These are phyloP conservation scores for Aspergillus proliferans DNA, from an alignment of 2,329 filamentous ascomycete species.

Conservation along the genomic window DNA sequence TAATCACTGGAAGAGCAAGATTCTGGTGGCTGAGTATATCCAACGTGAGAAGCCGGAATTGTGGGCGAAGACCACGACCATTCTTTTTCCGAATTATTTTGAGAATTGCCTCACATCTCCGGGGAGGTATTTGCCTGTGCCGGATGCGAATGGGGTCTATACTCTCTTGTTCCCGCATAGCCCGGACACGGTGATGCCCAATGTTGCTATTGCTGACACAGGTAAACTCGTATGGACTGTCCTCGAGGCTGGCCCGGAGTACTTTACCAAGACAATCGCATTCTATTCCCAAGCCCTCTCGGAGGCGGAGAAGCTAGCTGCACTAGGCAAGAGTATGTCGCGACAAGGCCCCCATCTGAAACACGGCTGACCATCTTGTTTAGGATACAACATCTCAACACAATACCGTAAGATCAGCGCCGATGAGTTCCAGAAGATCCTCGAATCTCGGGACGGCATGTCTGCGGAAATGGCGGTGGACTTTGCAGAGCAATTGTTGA, in stretches of 20 bases:
- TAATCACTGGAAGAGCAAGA: conserved; percentile 7
- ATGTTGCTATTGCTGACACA: conserved; percentile 5
- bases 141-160: conserved; percentile 2
- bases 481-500: conserved; percentile 10
- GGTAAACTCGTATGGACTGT: conserved; percentile 4
- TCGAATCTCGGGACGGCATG: conserved; percentile 5
- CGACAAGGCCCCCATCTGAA: not conserved
- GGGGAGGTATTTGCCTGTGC: conserved; percentile 5
- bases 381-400: not conserved
- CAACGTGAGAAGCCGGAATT: conserved; percentile 1
- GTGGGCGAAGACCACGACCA: conserved; percentile 6
- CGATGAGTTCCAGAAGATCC: conserved; percentile 5
- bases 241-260: conserved; percentile 3
- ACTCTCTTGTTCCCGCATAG: conserved; percentile 5
- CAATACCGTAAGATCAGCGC: not conserved
- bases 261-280: conserved; percentile 5
- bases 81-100: conserved; percentile 8
- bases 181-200: conserved; percentile 4
- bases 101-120: conserved; percentile 7
- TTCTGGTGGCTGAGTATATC: conserved; percentile 5
- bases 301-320: conserved; percentile 7
- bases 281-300: conserved; percentile 7
- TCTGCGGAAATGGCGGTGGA: conserved; percentile 6
- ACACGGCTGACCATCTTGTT: not conserved
- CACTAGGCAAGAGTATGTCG: not conserved